Evolutionary conservation across 2,329 filamentous ascomycete species (phyloP), one percentile per base, ranked within the genome.

Genomic region (Remersonia thermophila): DNA sequence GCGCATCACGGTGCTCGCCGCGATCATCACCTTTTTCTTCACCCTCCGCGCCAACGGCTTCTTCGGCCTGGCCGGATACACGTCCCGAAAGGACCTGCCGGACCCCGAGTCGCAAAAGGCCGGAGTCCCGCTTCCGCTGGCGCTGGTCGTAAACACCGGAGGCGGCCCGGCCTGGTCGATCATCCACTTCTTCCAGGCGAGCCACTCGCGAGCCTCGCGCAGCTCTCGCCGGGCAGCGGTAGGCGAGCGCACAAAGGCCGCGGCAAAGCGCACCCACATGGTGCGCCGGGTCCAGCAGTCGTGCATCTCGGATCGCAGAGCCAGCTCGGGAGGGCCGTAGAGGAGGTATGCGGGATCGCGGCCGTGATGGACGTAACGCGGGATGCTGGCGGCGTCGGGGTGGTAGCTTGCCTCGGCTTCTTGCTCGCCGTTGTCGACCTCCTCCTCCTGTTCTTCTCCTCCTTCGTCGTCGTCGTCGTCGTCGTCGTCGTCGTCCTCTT

Each of bases 201-300:
- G 12, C 35, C 38, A 40, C 27, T 40, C 34, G 27, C 14, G 7
- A 8, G 28, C 28, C 9, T 37, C 38, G 5, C 20, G 15, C 2
- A 27, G 17, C 7, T 28, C 18, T 7, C 13, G 28, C 9, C 12
- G 13, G 5, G 35, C 35, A 16, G 16, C 16, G 15, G 7, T 26
- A n/a, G 38, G 38, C 10, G 38, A 37, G n/a, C 32, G 27, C 27
- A 37, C n/a, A 23, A 27, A 37, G 4, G 35, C 26, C 7, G 9
- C 2, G 15, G 20, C 34, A 11, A 30, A 33, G 11, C 15, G 4
- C 15, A 18, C 11, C 3, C 15, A 11, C 7, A 16, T 5, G 17
- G 35, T 30, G 7, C 17, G 4, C 8, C 8, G 4, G 18, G 38
- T 37, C 18, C 17, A 35, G 13, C 31, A 18, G 20, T 33, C 30